Base-by-base conservation (phyloP, 2,329 filamentous ascomycete genomes). In the Aureobasidium leucospermi region DNA sequence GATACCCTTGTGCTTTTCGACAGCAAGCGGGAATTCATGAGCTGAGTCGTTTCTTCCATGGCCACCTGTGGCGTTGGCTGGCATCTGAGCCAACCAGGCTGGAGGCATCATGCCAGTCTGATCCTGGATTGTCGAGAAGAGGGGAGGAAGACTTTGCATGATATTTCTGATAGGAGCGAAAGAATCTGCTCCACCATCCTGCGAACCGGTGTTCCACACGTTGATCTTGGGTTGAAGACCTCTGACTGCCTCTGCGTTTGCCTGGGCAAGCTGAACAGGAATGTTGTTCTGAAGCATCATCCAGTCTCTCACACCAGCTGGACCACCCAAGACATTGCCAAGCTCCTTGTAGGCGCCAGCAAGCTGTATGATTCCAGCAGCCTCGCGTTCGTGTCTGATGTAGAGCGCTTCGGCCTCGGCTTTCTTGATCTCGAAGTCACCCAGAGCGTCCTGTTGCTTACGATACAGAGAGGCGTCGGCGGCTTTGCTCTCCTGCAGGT, bases 191-290 rank as follows among this genome's bases (percentile, higher is more conserved):
- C 69, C 10, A 74, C 75, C 15, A 6, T 46, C 70, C 78, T 43
- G 67, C 69, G 53, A 71, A 0, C 88, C 88, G 8, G 90, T 95
- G 70, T 90, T 94, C 90, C 90, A 96, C 29, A 93, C 85, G 63
- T 86, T 91, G 76, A 95, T 94, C 85, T 95, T 95, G 64, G 90
- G 90, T 71, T 91, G 83, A 65, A 95, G 75, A 29, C 90, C 90
- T 55, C 83, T 79, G 69, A 95, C 83, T 34, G 89, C 90, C 34
- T 79, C 71, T 48, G 87, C 89, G 67, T 95, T 95, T 52, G 88
- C 89, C 66, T 87, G 80, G 60, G 90, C 90, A 52, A 95, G 81
- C 66, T 86, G 81, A 69, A 89, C 82, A 72, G 90, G 93, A 0
- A 87, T 89, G 66, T 86, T 86, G 72, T 87, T 87, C 76, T 92